Conservation (phyloP, 495 filamentous ascomycete species). For the Chlorociboria aeruginascens region DNA sequence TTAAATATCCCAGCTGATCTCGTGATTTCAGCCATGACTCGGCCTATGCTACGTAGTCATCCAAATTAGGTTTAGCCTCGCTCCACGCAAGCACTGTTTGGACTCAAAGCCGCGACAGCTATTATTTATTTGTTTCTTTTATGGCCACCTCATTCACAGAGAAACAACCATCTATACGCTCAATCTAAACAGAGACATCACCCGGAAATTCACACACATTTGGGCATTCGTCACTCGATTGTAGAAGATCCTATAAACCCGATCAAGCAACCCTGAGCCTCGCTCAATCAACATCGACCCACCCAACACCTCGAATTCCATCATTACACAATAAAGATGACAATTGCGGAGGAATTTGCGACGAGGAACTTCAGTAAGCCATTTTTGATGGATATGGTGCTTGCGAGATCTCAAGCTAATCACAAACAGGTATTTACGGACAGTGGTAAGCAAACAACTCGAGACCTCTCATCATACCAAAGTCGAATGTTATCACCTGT, state of each 20-base stretch:
- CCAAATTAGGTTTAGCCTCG: too few relatives aligned
- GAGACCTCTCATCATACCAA: not conserved
- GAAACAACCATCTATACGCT: not conserved
- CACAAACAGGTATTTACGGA: constrained; percentile 79
- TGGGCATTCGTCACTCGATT: not conserved
- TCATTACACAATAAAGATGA: constrained; percentile 15
- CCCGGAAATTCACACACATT: not conserved
- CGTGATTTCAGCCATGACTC: too few relatives aligned
- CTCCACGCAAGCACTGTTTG: too few relatives aligned
- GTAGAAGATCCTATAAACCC: not conserved
- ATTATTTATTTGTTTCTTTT: not conserved
- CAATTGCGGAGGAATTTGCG: constrained; percentile 59
- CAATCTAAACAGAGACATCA: not conserved
- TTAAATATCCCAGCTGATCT: too few relatives aligned
- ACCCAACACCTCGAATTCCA: constrained; percentile 6
- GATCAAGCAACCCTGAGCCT: not conserved
- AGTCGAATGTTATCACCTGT: too few relatives aligned
- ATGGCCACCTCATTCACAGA: not conserved
- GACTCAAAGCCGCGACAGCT: too few relatives aligned
- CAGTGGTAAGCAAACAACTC: constrained; percentile 70
- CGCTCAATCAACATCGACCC: not conserved
- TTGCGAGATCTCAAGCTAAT: constrained; percentile 7
- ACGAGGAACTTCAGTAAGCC: constrained; percentile 95
- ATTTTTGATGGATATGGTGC: not conserved
- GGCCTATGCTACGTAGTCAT: too few relatives aligned